A percentile compares a stretch with the other conserved stretches of the same genome.
phyloP scores from a whole-genome alignment of 495 filamentous ascomycete species.

The Penicillium flavigenum region DNA sequence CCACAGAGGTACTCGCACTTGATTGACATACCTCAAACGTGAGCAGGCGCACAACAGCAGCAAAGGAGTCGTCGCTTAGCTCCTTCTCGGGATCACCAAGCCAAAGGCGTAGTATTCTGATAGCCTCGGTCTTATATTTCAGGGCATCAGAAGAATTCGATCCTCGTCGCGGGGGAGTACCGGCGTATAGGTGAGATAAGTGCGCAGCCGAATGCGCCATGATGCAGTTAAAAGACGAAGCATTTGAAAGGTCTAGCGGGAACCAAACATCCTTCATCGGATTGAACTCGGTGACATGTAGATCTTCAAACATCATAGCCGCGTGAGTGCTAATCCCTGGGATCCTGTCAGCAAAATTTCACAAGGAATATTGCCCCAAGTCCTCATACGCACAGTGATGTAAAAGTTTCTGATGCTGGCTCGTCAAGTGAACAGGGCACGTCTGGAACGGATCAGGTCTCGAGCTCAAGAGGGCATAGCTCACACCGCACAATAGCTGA shows the following conservation, averaged over 20 bases:
- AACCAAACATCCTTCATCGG: slow-evolving; percentile 37
- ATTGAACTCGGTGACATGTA: slow-evolving; percentile 26
- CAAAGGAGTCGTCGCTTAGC: slow-evolving; percentile 30
- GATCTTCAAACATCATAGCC: slow-evolving; percentile 33
- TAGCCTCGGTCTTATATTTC: slow-evolving; percentile 21
- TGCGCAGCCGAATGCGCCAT: slow-evolving; percentile 34
- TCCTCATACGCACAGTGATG: slow-evolving; percentile 26
- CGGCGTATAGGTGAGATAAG: slow-evolving; percentile 24
- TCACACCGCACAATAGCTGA: slow-evolving; percentile 19
- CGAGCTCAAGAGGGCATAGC: slow-evolving; percentile 20
- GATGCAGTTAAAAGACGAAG: slow-evolving; percentile 32
- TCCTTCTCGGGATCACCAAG: slow-evolving; percentile 25
- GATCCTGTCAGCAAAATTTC: slow-evolving; percentile 3
- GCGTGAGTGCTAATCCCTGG: slow-evolving; percentile 32
- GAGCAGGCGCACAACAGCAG: slow-evolving; percentile 29
- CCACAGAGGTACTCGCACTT: neutral
- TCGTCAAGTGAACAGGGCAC: slow-evolving; percentile 30
- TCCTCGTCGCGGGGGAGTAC: slow-evolving; percentile 15
- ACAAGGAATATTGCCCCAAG: neutral
- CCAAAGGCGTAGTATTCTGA: slow-evolving; percentile 25
- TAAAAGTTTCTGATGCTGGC: slow-evolving; percentile 29
- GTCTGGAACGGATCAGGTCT: slow-evolving; percentile 31
- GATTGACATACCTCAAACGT: slow-evolving; percentile 28
- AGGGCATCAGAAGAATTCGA: slow-evolving; percentile 18
- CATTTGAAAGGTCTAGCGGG: slow-evolving; percentile 33